phyloP scores from a whole-genome alignment of 371 early-diverging fungal species.

The Syncephalastrum sp. region DNA sequence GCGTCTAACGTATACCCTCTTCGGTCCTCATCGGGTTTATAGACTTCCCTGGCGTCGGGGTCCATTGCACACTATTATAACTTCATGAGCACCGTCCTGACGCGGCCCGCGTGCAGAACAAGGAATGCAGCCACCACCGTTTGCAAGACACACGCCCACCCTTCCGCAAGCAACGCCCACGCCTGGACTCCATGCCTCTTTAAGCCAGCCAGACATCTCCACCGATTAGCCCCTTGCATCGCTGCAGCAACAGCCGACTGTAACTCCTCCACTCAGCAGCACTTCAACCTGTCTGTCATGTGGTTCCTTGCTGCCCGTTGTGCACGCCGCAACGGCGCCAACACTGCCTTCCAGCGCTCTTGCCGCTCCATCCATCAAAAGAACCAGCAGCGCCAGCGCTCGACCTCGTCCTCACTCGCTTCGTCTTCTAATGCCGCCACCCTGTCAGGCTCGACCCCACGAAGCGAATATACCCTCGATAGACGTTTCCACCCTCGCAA shows the following conservation, averaged over 20 bases:
- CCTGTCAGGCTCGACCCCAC: no score
- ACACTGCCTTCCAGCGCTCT: slow-evolving; percentile 4
- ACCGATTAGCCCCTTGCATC: no score
- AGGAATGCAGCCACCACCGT: slow-evolving; percentile 3
- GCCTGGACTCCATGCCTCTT: background rate
- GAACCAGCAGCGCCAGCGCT: slow-evolving; percentile 1
- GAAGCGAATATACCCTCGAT: background rate
- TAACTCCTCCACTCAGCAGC: slow-evolving; percentile 3
- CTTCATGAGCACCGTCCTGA: slow-evolving; percentile 4
- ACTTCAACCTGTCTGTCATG: slow-evolving; percentile 3
- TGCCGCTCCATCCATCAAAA: slow-evolving; percentile 1
- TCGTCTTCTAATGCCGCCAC: no score
- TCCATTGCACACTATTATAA: background rate
- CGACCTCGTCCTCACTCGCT: background rate
- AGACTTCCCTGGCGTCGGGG: slow-evolving; percentile 5
- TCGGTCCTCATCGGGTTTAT: slow-evolving; percentile 2
- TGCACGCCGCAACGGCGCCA: background rate
- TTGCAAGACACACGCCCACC: background rate
- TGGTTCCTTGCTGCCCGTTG: slow-evolving; percentile 9
- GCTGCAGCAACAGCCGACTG: no score
- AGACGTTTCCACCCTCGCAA: slow-evolving; percentile 15
- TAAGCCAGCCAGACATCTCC: background rate
- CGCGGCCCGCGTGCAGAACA: slow-evolving; percentile 1
- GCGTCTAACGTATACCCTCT: no score
- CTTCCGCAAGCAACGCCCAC: background rate